Conservation (phyloP, 768 basidiomycete genomes). For the Pleurotus tuoliensis region DNA sequence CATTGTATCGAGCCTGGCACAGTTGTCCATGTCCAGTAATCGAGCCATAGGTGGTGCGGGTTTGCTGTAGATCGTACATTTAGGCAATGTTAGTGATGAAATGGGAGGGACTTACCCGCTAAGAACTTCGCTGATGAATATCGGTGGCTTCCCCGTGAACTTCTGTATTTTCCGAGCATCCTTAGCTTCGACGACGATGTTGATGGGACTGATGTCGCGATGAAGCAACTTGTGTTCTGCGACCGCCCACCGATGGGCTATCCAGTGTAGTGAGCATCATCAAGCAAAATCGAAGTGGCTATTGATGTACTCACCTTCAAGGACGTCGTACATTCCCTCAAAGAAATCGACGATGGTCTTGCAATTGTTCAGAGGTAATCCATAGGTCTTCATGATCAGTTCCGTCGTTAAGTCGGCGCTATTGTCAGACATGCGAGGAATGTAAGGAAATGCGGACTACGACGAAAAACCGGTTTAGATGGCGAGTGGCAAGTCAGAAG, state of each 20-base stretch:
- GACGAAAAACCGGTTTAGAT: too few species aligned
- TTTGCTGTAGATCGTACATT: neutral
- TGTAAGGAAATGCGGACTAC: too few species aligned
- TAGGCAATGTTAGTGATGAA: neutral
- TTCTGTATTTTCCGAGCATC: too few species aligned
- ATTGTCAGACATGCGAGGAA: too few species aligned
- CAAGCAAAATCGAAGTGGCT: too few species aligned
- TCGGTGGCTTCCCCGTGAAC: too few species aligned
- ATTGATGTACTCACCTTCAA: neutral
- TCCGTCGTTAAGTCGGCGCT: neutral
- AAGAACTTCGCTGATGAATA: slow-evolving; percentile 1
- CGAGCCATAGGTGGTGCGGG: neutral
- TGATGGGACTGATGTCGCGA: too few species aligned
- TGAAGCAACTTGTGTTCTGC: too few species aligned
- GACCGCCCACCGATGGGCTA: neutral
- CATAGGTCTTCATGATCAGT: neutral
- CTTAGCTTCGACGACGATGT: too few species aligned
- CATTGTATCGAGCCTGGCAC: too few species aligned
- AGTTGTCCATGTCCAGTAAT: neutral
- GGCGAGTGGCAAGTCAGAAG: too few species aligned
- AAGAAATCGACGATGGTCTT: neutral
- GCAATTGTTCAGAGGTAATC: neutral
- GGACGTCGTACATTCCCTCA: slow-evolving; percentile 5
- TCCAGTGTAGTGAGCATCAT: neutral
- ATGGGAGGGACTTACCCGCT: neutral